Evolutionary conservation across 1,284 basidiomycete genomes (phyloP).

Genomic region (Cryptococcus hybrid): DNA sequence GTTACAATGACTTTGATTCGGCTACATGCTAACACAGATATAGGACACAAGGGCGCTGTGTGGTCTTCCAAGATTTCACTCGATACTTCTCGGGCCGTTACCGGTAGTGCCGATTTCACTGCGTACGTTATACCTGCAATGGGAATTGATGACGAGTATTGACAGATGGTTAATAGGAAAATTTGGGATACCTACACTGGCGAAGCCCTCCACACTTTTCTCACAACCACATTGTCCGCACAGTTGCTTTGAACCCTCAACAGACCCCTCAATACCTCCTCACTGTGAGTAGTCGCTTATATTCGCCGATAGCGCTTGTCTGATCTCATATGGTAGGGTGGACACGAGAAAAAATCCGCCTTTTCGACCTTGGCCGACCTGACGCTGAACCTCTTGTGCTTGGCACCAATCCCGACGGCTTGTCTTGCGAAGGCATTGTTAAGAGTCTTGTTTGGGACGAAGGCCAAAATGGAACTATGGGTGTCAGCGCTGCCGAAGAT

Average conservation of each 20-base stretch:
- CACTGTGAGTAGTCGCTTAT: constrained; percentile 29
- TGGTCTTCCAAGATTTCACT: constrained; percentile 94
- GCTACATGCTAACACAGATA: background rate
- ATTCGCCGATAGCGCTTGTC: too few relatives aligned
- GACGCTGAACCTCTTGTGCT: constrained; percentile 84
- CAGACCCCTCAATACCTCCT: constrained; percentile 48
- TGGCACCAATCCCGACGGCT: constrained; percentile 54
- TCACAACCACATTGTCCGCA: constrained; percentile 97
- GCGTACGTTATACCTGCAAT: constrained; percentile 61
- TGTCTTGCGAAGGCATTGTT: constrained; percentile 76
- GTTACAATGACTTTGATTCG: constrained; percentile 9
- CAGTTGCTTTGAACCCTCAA: constrained; percentile 68
- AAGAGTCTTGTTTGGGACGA: constrained; percentile 93
- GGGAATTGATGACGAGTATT: background rate
- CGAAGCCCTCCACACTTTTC: constrained; percentile 79
- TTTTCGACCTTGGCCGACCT: constrained; percentile 81
- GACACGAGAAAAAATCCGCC: constrained; percentile 94
- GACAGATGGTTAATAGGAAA: constrained; percentile 61
- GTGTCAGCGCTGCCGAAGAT: constrained; percentile 89
- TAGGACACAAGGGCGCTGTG: constrained; percentile 94
- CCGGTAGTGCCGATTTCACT: constrained; percentile 95
- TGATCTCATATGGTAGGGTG: constrained; percentile 58
- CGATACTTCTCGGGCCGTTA: constrained; percentile 80
- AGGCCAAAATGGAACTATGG: constrained; percentile 62
- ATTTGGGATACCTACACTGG: constrained; percentile 97